Percentiles rank a stretch among this genome's conserved stretches.
phyloP scores from a whole-genome alignment of 2,329 filamentous ascomycete species.

The Alternaria gansuensis region DNA sequence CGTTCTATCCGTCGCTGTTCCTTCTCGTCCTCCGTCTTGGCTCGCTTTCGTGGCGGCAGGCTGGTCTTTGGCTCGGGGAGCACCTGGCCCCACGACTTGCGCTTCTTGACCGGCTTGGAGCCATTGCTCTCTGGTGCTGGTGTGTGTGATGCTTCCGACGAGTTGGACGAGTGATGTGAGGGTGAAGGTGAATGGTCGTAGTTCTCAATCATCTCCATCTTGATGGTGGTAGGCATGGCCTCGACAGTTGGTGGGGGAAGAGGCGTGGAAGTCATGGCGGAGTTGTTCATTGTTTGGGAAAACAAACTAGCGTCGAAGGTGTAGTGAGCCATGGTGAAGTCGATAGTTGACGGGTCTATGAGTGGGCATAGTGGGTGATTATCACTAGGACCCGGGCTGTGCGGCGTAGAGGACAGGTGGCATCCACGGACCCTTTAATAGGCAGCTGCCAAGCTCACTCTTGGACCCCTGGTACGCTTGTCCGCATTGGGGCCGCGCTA shows the following conservation, averaged over 20 bases:
- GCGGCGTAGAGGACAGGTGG: slow-evolving; percentile 41
- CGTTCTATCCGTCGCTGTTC: slow-evolving; percentile 97
- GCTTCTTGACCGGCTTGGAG: slow-evolving; percentile 80
- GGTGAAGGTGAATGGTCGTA: slow-evolving; percentile 37
- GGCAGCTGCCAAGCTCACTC: slow-evolving; percentile 31
- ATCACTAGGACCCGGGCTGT: slow-evolving; percentile 40
- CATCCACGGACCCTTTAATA: slow-evolving; percentile 50
- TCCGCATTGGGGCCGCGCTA: slow-evolving; percentile 18
- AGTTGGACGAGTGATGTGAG: slow-evolving; percentile 29
- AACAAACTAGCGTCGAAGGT: slow-evolving; percentile 33
- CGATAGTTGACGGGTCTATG: slow-evolving; percentile 41
- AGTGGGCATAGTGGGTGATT: slow-evolving; percentile 44
- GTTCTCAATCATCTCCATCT: slow-evolving; percentile 54
- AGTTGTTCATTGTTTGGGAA: slow-evolving; percentile 36
- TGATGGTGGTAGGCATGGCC: slow-evolving; percentile 49
- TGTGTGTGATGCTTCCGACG: slow-evolving; percentile 32
- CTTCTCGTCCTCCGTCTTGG: slow-evolving; percentile 98
- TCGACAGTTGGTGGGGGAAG: slow-evolving; percentile 38
- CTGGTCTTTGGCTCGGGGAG: slow-evolving; percentile 97
- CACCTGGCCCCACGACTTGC: slow-evolving; percentile 98
- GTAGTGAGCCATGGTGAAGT: slow-evolving; percentile 41
- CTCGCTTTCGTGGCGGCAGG: slow-evolving; percentile 92
- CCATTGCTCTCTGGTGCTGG: slow-evolving; percentile 35
- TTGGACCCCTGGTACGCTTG: slow-evolving; percentile 32
- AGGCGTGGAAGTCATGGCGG: slow-evolving; percentile 34